These are phyloP conservation scores for Penicillium desertorum DNA, from an alignment of 495 filamentous ascomycete genomes.

Conservation along the genomic window DNA sequence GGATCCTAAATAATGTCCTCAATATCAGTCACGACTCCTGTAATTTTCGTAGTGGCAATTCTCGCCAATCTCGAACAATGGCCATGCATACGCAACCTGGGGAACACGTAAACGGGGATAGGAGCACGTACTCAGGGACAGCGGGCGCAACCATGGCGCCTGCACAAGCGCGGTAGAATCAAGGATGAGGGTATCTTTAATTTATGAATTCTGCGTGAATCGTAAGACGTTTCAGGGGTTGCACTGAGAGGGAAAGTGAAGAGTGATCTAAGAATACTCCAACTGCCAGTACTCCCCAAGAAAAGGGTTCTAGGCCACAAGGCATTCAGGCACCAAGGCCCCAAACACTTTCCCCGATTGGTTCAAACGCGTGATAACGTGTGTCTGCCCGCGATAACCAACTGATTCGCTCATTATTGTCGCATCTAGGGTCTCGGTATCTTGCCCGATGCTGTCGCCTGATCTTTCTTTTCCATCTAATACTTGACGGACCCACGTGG, in stretches of 20 bases:
- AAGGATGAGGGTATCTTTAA: slow-evolving; percentile 5
- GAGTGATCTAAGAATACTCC: slow-evolving; percentile 15
- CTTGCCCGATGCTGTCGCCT: slow-evolving; percentile 2
- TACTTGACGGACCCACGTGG: slow-evolving; percentile 11
- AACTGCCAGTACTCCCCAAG: slow-evolving; percentile 12
- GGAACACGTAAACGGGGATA: slow-evolving; percentile 39
- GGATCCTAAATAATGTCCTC: slow-evolving; percentile 60
- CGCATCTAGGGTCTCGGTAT: slow-evolving; percentile 6
- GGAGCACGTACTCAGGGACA: slow-evolving; percentile 75
- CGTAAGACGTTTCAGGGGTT: slow-evolving; percentile 11
- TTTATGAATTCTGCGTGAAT: slow-evolving; percentile 3
- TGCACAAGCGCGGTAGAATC: slow-evolving; percentile 25
- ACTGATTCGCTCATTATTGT: background rate
- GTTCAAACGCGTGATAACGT: slow-evolving; percentile 38
- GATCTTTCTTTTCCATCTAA: slow-evolving; percentile 1
- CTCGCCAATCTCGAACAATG: slow-evolving; percentile 18
- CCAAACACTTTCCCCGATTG: slow-evolving; percentile 32
- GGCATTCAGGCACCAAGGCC: slow-evolving; percentile 29
- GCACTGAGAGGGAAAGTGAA: slow-evolving; percentile 14
- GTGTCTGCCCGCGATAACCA: slow-evolving; percentile 18
- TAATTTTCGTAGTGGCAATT: slow-evolving; percentile 11
- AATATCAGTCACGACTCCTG: slow-evolving; percentile 22
- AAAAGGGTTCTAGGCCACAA: slow-evolving; percentile 29
- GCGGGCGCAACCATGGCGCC: slow-evolving; percentile 80
- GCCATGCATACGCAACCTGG: slow-evolving; percentile 30